These are phyloP conservation scores for Ensete glaucum DNA, from an alignment of 176 grass and related monocot genomes.

Conservation along the genomic window DNA sequence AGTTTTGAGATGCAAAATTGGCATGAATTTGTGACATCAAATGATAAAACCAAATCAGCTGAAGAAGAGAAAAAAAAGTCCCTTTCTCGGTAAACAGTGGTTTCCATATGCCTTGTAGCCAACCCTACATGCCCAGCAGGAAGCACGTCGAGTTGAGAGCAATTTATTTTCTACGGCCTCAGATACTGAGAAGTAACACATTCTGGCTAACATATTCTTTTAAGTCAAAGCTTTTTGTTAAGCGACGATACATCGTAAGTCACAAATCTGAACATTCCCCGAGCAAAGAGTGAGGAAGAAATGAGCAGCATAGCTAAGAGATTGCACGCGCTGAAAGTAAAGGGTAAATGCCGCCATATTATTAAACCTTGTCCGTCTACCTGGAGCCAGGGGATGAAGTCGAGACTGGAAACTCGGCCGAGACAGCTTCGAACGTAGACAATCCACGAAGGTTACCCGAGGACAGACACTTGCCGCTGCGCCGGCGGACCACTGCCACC, in stretches of 20 bases:
- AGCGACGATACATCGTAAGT: too few species aligned
- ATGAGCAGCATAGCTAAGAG: not conserved
- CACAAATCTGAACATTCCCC: not conserved
- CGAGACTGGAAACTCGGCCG: not conserved
- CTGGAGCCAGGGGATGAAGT: slow-evolving; percentile 1
- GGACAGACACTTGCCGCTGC: slow-evolving; percentile 15
- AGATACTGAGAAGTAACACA: not conserved
- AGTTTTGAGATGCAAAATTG: too few species aligned
- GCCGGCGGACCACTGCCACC: slow-evolving; percentile 39
- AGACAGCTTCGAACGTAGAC: not conserved
- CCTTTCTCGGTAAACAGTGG: too few species aligned
- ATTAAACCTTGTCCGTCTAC: not conserved
- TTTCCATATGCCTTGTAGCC: too few species aligned
- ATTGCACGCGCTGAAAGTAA: not conserved
- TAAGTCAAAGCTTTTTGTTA: not conserved
- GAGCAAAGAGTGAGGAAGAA: not conserved
- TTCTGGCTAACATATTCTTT: not conserved
- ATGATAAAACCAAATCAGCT: not conserved
- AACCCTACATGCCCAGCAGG: too few species aligned
- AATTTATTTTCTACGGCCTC: too few species aligned
- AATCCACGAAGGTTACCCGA: not conserved
- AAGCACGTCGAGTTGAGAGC: too few species aligned
- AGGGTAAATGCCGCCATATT: not conserved
- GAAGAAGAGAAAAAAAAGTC: not conserved
- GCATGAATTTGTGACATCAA: too few species aligned